Conservation (phyloP, 2,329 filamentous ascomycete species). For the Fusarium brachygibbosum region DNA sequence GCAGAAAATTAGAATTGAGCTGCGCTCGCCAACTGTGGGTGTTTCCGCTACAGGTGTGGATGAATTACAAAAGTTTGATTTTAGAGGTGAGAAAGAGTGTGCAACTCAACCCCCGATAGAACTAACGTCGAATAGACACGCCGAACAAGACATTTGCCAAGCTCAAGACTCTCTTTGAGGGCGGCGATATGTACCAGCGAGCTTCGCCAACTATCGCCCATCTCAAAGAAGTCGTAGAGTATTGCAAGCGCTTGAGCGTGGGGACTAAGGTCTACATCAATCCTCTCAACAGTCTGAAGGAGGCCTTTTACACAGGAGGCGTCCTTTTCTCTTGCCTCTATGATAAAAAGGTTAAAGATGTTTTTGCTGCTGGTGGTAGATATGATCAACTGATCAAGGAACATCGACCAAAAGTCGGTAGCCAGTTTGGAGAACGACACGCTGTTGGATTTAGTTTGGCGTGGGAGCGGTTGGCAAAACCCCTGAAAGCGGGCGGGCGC, state of each 20-base stretch:
- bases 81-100: slow-evolving; percentile 70
- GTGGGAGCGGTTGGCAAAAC: slow-evolving; percentile 83
- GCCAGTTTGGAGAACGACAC: slow-evolving; percentile 75
- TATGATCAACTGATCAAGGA: slow-evolving; percentile 93
- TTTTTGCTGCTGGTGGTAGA: slow-evolving; percentile 92
- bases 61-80: slow-evolving; percentile 91
- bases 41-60: slow-evolving; percentile 91
- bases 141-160: slow-evolving; percentile 69
- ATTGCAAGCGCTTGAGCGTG: slow-evolving; percentile 81
- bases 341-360: slow-evolving; percentile 84
- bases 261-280: slow-evolving; percentile 84
- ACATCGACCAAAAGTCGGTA: slow-evolving; percentile 77
- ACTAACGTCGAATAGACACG: slow-evolving; percentile 59
- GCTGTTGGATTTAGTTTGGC: slow-evolving; percentile 93
- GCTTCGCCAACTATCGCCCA: slow-evolving; percentile 83
- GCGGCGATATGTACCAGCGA: slow-evolving; percentile 77
- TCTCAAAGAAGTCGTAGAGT: slow-evolving; percentile 81
- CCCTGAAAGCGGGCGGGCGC: slow-evolving; percentile 68
- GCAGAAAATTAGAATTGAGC: slow-evolving; percentile 84
- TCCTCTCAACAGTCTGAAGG: slow-evolving; percentile 88
- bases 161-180: slow-evolving; percentile 71
- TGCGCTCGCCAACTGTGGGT: slow-evolving; percentile 84
- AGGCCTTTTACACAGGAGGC: slow-evolving; percentile 88
- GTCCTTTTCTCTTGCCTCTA: slow-evolving; percentile 92
- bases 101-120: background rate